Evolutionary conservation across 1,284 basidiomycete species (phyloP), one percentile per base, ranked within the genome.

Genomic region (Neotropicomus parvogracilis): DNA sequence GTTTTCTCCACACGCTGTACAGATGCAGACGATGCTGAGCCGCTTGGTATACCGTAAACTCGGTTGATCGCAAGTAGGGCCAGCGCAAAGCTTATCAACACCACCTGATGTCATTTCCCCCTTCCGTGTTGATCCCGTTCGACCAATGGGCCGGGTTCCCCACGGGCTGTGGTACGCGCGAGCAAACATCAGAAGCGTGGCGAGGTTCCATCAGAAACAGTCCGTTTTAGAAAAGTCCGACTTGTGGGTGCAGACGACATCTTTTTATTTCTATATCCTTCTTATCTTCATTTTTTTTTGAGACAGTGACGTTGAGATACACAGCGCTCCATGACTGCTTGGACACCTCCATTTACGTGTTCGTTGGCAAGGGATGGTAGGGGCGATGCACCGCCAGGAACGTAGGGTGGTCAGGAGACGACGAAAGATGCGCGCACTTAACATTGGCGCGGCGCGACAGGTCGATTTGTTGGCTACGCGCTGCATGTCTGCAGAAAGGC

Each of bases 11-110:
- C 49, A 61, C 17, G 59, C 51, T 1, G 59, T 68, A 9, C 56
- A 1, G 44, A 48, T n/a, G 57, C 56, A 24, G n/a, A n/a, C n/a
- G n/a, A n/a, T n/a, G n/a, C n/a, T n/a, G n/a, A n/a, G n/a, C n/a
- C n/a, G n/a, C n/a, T n/a, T n/a, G n/a, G n/a, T n/a, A n/a, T n/a
- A 59, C 52, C 0, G 42, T 63, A 10, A 67, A 67, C 65, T 1
- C 54, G 54, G 7, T 56, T 59, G 3, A 40, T 55, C 9, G 17
- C 46, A 40, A 65, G 62, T 61, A 51, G 32, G 24, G 24, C 24
- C 42, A 48, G 16, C 41, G 51, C 8, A 52, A 54, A 7, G 50
- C 51, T 13, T 32, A 50, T 36, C 44, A 48, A 21, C 46, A 50
- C 8, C 40, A 34, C 13, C 21, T 59, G 47, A 55, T 49, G 13